These are phyloP conservation scores for Sporisorium exsertum DNA, from an alignment of 1,284 basidiomycete species.

Conservation along the genomic window DNA sequence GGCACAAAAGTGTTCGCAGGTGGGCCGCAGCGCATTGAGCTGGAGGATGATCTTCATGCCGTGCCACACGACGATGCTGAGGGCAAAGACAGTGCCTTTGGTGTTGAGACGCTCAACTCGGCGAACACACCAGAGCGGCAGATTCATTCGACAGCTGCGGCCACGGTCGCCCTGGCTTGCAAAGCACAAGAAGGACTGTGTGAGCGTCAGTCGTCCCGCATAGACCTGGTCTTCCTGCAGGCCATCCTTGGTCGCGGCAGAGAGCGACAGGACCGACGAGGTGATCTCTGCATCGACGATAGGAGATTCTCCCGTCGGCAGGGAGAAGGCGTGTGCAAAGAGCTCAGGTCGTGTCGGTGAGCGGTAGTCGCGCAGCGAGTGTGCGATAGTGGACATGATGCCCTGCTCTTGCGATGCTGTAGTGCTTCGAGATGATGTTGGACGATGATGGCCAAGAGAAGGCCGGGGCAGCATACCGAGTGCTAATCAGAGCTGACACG, in stretches of 20 bases:
- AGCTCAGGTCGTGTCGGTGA: constrained; percentile 62
- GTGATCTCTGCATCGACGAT: constrained; percentile 62
- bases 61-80: constrained; percentile 94
- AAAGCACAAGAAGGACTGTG: constrained; percentile 92
- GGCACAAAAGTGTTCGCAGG: constrained; percentile 92
- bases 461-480: not conserved
- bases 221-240: constrained; percentile 65
- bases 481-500: constrained; percentile 1
- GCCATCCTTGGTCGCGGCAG: constrained; percentile 48
- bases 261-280: constrained; percentile 64
- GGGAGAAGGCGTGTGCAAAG: constrained; percentile 61
- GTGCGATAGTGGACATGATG: constrained; percentile 68
- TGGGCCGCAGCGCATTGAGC: constrained; percentile 92
- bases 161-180: constrained; percentile 85
- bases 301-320: constrained; percentile 57
- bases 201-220: constrained; percentile 84
- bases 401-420: not conserved
- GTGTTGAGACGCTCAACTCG: constrained; percentile 89
- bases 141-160: constrained; percentile 85
- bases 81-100: constrained; percentile 79
- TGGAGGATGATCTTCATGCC: constrained; percentile 95
- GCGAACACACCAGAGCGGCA: constrained; percentile 91
- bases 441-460: not conserved
- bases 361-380: constrained; percentile 68
- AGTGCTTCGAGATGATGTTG: not conserved